Evolutionary conservation across 2,329 filamentous ascomycete genomes (phyloP), one percentile per base, ranked within the genome.

Genomic region (Xylaria sp.): DNA sequence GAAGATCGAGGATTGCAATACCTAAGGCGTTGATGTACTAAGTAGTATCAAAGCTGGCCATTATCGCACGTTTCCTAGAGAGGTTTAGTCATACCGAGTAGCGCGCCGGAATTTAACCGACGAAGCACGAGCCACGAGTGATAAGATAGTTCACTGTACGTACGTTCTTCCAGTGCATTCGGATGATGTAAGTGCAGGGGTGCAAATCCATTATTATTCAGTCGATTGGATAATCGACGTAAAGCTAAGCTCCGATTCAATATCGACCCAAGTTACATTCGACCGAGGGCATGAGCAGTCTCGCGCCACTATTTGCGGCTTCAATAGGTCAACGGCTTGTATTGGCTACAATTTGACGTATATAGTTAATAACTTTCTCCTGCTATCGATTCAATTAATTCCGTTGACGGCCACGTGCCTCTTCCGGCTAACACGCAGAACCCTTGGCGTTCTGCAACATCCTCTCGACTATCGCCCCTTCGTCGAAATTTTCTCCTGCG

Each of bases 241-340:
- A 59, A 35, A 35, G 32, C 32, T 18, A 40, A 74, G 66, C 74
- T 75, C 59, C 60, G 48, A 69, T 40, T 48, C 61, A 72, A 70
- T 73, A 69, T 57, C 68, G 71, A 72, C 65, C 60, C 66, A 69
- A 50, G 58, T 65, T 44, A 50, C 64, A 65, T 68, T 71, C 60
- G 61, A 57, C 55, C 44, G 68, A 70, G 69, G 69, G 68, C 69
- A 74, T 75, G 68, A 58, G 68, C 66, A 69, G 57, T 66, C 53
- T 57, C 63, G 60, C 42, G 68, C 58, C 62, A 29, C 25, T 55
- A 9, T 16, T 60, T 61, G 50, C 35, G 27, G 27, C 25, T 55
- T 47, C 54, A 37, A 48, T 23, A 50, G 29, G 21, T 25, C 6
- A 27, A 37, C n/a, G 9, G 18, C 32, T 51, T 57, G 35, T 47